Base-by-base conservation (phyloP, 257 asterid genomes). In the Solanum bulbocastanum region DNA sequence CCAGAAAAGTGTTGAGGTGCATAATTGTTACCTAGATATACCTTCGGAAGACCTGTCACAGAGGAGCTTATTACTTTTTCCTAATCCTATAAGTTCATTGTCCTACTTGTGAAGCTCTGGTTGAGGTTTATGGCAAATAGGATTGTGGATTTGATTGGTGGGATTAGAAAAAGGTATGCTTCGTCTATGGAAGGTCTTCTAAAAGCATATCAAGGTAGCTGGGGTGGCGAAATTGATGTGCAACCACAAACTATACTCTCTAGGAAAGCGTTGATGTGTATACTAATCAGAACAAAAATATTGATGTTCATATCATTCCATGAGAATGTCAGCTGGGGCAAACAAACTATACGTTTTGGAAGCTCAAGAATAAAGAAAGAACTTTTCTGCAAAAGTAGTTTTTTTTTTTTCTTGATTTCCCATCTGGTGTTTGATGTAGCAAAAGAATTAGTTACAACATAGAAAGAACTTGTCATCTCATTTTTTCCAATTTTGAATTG, bases 161-260 rank as follows among this genome's bases (percentile, higher is more conserved):
- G 69, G 6, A 60, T 60, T 8, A 9, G 30, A 22, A 9, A 8
- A 23, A 60, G 14, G 5, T 23, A 3, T 3, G 69, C 0, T 8
- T 60, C 69, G 14, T 60, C 69, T 60, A 0, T 62, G 71, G 5
- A 0, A 4, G 71, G 15, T n/a, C 32, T 62, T n/a, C 71, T 62
- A 62, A 23, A 62, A 62, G 71, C 8, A 62, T n/a, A 23, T 62
- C 71, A 23, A 23, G 16, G 71, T 62, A 60, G 68, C 13, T 60
- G 14, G 68, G 25, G 69, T 73, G 90, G 90, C 88, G 65, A 95
- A 95, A 90, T 90, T 81, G n/a, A n/a, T 9, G 69, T n/a, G 69
- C 27, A 22, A n/a, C 69, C 32, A 58, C 68, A 22, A 49, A 49
- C 22, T 49, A 15, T 49, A 49, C 22, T 15, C 60, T 49, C 22